These are phyloP conservation scores for Neocallimastix lanati DNA, from an alignment of 192 early-diverging fungal genomes.

Conservation along the genomic window DNA sequence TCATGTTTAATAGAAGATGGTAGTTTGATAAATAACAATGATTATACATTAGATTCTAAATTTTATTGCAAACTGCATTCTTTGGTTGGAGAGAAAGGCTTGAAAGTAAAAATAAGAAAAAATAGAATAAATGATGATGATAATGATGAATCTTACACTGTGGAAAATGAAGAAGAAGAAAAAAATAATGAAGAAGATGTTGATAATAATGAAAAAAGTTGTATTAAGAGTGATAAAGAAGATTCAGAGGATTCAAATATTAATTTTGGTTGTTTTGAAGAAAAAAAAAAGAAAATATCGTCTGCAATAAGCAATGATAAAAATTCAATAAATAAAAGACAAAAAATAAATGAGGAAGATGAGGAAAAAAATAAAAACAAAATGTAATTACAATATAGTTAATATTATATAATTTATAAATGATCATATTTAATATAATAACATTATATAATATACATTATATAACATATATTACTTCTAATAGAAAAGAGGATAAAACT, in stretches of 20 bases:
- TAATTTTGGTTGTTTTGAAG: not conserved
- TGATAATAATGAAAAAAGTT: not conserved
- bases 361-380: no score
- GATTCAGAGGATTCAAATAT: not conserved
- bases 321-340: not conserved
- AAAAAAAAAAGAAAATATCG: not conserved
- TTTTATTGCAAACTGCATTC: not conserved
- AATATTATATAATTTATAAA: no score
- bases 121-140: not conserved
- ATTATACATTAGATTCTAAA: not conserved
- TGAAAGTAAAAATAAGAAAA: not conserved
- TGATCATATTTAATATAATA: not conserved
- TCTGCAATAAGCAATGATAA: not conserved
- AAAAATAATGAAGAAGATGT: not conserved
- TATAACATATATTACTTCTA: not conserved
- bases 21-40: not conserved
- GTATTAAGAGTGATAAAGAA: not conserved
- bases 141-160: not conserved
- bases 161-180: not conserved
- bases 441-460: not conserved
- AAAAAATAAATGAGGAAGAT: not conserved
- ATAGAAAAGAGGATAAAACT: not conserved
- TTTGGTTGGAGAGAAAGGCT: not conserved
- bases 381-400: no score
- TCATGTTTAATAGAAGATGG: not conserved